phyloP scores from a whole-genome alignment of 75 land plant genomes.

The Cryptomeria japonica region DNA sequence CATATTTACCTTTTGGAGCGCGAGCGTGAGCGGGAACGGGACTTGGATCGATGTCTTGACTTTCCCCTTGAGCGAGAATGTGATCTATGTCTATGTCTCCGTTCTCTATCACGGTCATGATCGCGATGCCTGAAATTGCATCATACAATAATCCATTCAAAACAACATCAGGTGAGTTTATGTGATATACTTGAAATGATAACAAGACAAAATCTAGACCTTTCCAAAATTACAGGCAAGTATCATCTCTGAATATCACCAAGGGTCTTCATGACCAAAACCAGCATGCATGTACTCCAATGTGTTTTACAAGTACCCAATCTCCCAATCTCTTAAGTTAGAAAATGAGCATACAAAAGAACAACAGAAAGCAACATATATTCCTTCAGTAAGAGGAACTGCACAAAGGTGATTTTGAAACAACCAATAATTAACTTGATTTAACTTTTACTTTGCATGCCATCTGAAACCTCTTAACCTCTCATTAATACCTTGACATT shows the following conservation, averaged over 20 bases:
- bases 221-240: neutral
- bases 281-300: neutral
- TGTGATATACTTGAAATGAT: neutral
- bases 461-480: neutral
- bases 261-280: neutral
- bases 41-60: constrained; percentile 67
- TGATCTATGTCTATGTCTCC: constrained; percentile 72
- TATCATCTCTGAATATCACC: neutral
- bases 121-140: constrained; percentile 54
- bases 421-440: neutral
- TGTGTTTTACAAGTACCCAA: neutral
- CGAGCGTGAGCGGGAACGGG: constrained; percentile 71
- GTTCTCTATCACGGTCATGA: constrained; percentile 80
- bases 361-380: neutral
- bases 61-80: constrained; percentile 71
- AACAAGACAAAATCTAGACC: neutral
- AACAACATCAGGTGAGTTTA: neutral
- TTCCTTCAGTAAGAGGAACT: neutral
- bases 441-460: neutral
- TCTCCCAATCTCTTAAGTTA: neutral
- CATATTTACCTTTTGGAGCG: constrained; percentile 17
- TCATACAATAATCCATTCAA: neutral
- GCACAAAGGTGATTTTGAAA: neutral
- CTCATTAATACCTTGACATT: neutral
- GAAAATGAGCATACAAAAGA: neutral